phyloP scores from a whole-genome alignment of 768 basidiomycete species.

The Lentinula lateritia region DNA sequence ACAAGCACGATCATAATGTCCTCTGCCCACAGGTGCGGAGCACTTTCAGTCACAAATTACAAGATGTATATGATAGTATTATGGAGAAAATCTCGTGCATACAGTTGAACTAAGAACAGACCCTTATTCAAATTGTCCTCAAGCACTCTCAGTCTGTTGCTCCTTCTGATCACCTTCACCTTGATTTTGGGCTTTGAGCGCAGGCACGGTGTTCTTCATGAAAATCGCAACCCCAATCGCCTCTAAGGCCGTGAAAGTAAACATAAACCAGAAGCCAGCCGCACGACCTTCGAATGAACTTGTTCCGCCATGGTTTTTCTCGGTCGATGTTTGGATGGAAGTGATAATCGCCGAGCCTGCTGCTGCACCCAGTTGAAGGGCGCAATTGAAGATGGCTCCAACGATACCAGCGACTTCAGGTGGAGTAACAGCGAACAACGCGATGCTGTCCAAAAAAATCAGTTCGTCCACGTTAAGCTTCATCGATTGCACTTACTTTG shows the following conservation, averaged over 20 bases:
- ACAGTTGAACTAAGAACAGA: background rate
- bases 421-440: conserved; percentile 44
- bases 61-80: background rate
- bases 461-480: background rate
- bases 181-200: background rate
- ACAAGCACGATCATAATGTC: too few relatives aligned
- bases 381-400: conserved; percentile 51
- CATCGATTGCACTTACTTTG: conserved; percentile 32
- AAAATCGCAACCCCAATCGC: background rate
- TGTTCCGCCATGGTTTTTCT: conserved; percentile 25
- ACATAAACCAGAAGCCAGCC: conserved; percentile 39
- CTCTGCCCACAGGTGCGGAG: too few relatives aligned
- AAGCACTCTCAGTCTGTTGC: background rate
- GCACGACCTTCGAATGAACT: conserved; percentile 33
- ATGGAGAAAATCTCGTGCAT: background rate
- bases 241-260: conserved; percentile 20
- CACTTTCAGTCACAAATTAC: background rate
- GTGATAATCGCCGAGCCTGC: conserved; percentile 42
- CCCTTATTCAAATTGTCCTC: background rate
- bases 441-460: conserved; percentile 28
- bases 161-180: background rate
- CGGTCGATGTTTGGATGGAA: conserved; percentile 42
- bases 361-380: conserved; percentile 48
- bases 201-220: conserved; percentile 5
- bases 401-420: conserved; percentile 46